These are phyloP conservation scores for Colletotrichum theobromicola DNA, from an alignment of 2,329 filamentous ascomycete species.

Conservation along the genomic window DNA sequence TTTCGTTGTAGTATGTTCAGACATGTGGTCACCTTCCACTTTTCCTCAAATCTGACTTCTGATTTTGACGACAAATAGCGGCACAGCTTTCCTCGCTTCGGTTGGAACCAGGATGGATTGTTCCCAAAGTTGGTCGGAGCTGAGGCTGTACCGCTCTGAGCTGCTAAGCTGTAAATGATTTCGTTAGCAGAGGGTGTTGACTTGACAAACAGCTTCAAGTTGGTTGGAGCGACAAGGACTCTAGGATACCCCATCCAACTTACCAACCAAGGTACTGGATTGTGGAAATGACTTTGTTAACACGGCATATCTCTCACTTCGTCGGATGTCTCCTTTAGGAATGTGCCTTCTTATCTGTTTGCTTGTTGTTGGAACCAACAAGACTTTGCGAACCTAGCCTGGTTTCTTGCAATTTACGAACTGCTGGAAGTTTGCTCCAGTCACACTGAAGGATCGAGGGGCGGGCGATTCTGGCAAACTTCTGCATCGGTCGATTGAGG, in stretches of 20 bases:
- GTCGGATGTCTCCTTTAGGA: background rate
- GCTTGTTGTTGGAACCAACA: background rate
- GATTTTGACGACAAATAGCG: background rate
- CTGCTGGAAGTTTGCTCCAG: background rate
- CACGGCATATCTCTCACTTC: background rate
- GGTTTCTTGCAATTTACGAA: background rate
- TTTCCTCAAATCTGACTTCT: fast-evolving
- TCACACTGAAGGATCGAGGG: background rate
- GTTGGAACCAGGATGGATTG: background rate
- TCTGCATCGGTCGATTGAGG: background rate
- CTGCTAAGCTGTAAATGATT: background rate
- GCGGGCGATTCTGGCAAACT: background rate
- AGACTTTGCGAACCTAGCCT: background rate
- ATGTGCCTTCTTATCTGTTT: background rate
- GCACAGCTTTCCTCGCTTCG: background rate
- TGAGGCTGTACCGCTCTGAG: background rate
- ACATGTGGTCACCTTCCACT: background rate
- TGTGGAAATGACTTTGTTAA: background rate
- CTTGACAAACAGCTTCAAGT: fast-evolving
- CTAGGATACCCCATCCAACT: background rate
- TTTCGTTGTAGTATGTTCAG: background rate
- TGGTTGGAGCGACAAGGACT: fast-evolving
- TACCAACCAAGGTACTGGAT: background rate
- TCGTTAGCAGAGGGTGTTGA: background rate
- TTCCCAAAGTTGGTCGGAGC: fast-evolving